Percentiles rank a stretch among this genome's conserved stretches.
These are phyloP conservation scores for Mycena vulgaris DNA, from an alignment of 768 basidiomycete genomes.

Conservation along the genomic window DNA sequence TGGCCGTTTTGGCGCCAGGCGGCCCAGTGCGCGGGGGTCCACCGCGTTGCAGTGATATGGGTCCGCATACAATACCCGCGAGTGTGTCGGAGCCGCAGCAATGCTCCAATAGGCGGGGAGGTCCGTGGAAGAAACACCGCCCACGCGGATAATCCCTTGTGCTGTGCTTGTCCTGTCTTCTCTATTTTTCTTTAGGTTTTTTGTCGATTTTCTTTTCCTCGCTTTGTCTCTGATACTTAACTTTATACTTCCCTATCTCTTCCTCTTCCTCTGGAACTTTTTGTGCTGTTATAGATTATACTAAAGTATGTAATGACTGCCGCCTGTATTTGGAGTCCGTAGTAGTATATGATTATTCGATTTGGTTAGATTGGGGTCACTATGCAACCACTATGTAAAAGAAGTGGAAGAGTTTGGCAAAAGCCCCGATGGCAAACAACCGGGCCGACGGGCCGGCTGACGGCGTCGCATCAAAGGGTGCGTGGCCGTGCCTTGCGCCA, in stretches of 20 bases:
- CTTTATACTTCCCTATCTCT: not conserved
- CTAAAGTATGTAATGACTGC: too few relatives aligned
- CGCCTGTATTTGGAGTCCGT: too few relatives aligned
- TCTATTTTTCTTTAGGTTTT: not conserved
- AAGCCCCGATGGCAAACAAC: too few relatives aligned
- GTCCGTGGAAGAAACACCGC: conserved; percentile 2
- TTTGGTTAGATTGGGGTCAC: too few relatives aligned
- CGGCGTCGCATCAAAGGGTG: too few relatives aligned
- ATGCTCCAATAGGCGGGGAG: not conserved
- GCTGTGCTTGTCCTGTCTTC: conserved; percentile 3
- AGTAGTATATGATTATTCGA: too few relatives aligned
- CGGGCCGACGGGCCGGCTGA: too few relatives aligned
- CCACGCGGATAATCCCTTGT: not conserved
- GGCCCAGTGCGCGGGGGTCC: not conserved
- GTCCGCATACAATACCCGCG: not conserved
- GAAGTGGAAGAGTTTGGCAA: too few relatives aligned
- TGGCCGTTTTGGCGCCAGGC: too few relatives aligned
- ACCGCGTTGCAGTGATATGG: not conserved
- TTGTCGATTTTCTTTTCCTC: not conserved
- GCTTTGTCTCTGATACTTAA: not conserved
- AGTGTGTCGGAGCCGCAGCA: conserved; percentile 7
- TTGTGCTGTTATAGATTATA: conserved; percentile 1
- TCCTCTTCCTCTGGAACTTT: conserved; percentile 4
- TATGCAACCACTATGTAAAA: too few relatives aligned
- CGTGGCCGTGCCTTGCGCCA: too few relatives aligned